Conservation (phyloP, 352 stramenopile species). For the Phytophthora hibernalis region DNA sequence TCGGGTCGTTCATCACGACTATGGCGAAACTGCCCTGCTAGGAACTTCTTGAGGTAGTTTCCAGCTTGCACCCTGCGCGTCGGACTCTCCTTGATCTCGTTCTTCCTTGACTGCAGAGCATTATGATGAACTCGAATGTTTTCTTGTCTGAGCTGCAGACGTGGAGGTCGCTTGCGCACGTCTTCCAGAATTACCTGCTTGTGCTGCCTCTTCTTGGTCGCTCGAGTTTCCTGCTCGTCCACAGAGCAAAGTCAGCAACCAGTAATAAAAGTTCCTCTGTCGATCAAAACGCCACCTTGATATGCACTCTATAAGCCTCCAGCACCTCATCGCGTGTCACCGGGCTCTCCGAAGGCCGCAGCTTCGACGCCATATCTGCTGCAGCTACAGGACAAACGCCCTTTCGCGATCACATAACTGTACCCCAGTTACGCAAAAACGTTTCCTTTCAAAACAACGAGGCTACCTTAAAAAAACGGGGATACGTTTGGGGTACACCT, state of each 20-base stretch:
- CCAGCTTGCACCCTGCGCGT: conserved; percentile 23
- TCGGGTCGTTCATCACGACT: conserved; percentile 47
- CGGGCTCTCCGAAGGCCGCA: background rate
- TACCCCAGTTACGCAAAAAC: too few species aligned
- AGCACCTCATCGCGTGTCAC: conserved; percentile 49
- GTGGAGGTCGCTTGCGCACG: conserved; percentile 46
- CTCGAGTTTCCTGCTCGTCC: conserved; percentile 46
- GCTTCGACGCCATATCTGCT: conserved; percentile 9
- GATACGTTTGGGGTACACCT: too few species aligned
- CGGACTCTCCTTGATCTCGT: conserved; percentile 23
- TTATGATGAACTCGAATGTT: conserved; percentile 15
- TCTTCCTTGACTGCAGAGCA: conserved; percentile 10
- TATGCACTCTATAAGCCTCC: conserved; percentile 49
- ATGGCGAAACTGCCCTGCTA: conserved; percentile 46
- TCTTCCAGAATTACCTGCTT: conserved; percentile 73
- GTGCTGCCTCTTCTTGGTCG: conserved; percentile 53
- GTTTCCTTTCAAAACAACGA: too few species aligned
- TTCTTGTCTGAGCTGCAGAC: conserved; percentile 50
- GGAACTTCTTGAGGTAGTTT: conserved; percentile 51
- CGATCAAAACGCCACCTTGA: conserved; percentile 33
- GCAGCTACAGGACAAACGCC: background rate
- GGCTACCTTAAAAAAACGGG: too few species aligned
- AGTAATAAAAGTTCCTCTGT: background rate
- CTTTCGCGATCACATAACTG: background rate
- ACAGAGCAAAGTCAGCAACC: background rate